phyloP scores from a whole-genome alignment of 1,284 basidiomycete species.

The Leccinum subrobustum region DNA sequence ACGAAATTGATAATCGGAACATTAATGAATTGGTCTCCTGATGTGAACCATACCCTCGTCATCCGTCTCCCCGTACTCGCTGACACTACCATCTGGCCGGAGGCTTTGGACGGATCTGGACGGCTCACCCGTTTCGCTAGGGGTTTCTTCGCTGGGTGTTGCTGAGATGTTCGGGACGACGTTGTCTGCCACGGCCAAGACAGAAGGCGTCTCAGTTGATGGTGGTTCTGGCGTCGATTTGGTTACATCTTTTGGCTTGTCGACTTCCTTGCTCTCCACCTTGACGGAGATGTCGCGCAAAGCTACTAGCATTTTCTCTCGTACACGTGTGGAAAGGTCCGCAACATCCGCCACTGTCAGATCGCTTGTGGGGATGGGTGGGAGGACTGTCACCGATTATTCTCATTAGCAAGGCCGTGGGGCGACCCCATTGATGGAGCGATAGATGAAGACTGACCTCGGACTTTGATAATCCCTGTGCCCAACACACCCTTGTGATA shows the following conservation, averaged over 20 bases:
- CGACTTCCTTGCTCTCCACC: constrained; percentile 30
- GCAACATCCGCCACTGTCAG: constrained; percentile 66
- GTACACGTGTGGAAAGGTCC: constrained; percentile 61
- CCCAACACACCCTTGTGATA: constrained; percentile 83
- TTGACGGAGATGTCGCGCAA: constrained; percentile 66
- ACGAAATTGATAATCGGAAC: constrained; percentile 6
- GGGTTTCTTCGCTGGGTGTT: constrained; percentile 31
- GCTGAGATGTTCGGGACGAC: constrained; percentile 13
- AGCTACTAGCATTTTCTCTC: constrained; percentile 69
- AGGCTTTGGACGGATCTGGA: constrained; percentile 31
- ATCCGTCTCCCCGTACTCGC: constrained; percentile 71
- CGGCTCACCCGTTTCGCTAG: constrained; percentile 27
- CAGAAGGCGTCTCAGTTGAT: constrained; percentile 1
- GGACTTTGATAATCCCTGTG: constrained; percentile 75
- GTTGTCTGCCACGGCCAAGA: constrained; percentile 2
- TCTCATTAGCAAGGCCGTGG: constrained; percentile 14
- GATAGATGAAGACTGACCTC: constrained; percentile 54
- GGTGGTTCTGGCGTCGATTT: constrained; percentile 13
- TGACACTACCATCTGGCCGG: constrained; percentile 38
- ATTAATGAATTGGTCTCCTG: constrained; percentile 47
- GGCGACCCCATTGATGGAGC: constrained; percentile 1
- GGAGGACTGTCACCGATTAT: constrained; percentile 55
- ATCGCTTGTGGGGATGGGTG: constrained; percentile 72
- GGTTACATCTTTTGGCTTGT: constrained; percentile 18
- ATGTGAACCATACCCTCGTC: constrained; percentile 80